phyloP scores from a whole-genome alignment of 176 grass and related monocot species.

The Oryza nivara region DNA sequence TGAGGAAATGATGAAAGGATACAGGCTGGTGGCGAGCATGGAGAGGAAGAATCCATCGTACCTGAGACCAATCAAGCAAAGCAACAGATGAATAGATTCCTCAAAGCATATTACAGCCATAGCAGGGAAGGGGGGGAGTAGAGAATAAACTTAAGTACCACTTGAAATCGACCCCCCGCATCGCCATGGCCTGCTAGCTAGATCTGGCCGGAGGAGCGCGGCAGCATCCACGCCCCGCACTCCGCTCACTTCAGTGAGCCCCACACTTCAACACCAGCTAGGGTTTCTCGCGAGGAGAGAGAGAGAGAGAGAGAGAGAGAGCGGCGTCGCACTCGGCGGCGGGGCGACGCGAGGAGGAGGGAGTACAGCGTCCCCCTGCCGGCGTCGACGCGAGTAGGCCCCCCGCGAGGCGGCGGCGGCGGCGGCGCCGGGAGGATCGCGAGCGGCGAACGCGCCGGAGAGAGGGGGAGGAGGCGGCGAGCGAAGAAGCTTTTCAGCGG shows the following conservation, averaged over 20 bases:
- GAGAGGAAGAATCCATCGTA: conserved; percentile 98
- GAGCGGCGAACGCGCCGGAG: too few relatives aligned
- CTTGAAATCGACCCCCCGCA: conserved; percentile 65
- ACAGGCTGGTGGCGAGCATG: conserved; percentile 98
- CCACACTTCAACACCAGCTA: not conserved
- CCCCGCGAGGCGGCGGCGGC: too few relatives aligned
- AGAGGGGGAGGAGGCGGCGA: not conserved
- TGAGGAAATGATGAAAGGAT: conserved; percentile 37
- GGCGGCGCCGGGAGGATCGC: not conserved
- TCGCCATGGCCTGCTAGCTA: conserved; percentile 40
- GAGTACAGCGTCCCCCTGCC: too few relatives aligned
- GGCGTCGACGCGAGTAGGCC: too few relatives aligned
- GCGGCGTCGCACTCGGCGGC: too few relatives aligned
- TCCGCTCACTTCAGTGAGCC: not conserved
- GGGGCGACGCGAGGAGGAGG: not conserved
- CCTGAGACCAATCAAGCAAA: conserved; percentile 39
- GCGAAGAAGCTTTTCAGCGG: not conserved
- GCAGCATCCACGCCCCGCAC: not conserved
- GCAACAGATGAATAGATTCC: not conserved
- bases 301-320: too few relatives aligned
- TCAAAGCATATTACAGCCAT: not conserved
- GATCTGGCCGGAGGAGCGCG: not conserved
- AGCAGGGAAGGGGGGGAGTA: not conserved
- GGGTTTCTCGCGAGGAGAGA: not conserved
- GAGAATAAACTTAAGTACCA: conserved; percentile 28